These are phyloP conservation scores for Thielaviopsis musarum DNA, from an alignment of 2,329 filamentous ascomycete species.

Conservation along the genomic window DNA sequence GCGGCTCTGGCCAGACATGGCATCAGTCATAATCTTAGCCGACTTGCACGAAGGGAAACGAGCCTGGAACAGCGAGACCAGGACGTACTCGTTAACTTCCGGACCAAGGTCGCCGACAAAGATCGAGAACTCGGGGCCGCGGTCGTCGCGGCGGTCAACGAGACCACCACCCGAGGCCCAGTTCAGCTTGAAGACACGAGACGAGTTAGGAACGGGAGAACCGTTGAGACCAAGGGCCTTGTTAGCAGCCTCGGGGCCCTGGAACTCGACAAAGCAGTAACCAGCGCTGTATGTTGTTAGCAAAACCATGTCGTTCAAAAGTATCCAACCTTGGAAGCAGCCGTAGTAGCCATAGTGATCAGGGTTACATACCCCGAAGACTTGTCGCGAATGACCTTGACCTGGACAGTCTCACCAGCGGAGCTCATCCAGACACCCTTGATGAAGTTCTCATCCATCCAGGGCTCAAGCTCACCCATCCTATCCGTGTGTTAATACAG, in stretches of 20 bases:
- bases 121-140: conserved; percentile 89
- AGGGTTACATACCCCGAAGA: conserved; percentile 61
- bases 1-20: conserved; percentile 91
- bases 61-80: conserved; percentile 92
- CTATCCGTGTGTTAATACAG: conserved; percentile 27
- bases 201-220: conserved; percentile 78
- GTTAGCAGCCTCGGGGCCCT: conserved; percentile 63
- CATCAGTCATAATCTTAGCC: conserved; percentile 99
- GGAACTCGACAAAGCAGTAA: conserved; percentile 96
- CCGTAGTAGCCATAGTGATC: neutral
- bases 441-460: conserved; percentile 99
- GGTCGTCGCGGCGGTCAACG: conserved; percentile 87
- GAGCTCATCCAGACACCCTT: conserved; percentile 79
- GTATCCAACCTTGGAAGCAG: neutral
- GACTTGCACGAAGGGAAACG: conserved; percentile 97
- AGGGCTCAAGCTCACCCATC: conserved; percentile 98
- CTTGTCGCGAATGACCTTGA: conserved; percentile 99
- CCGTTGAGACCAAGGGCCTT: conserved; percentile 89
- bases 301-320: neutral
- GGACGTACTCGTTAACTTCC: conserved; percentile 95
- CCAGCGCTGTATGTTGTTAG: conserved; percentile 50
- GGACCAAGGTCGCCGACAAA: conserved; percentile 96
- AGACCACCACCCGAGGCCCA: conserved; percentile 96
- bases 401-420: conserved; percentile 86
- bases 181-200: conserved; percentile 94